Conservation (phyloP, 2,329 filamentous ascomycete genomes). For the Colletotrichum melonis region DNA sequence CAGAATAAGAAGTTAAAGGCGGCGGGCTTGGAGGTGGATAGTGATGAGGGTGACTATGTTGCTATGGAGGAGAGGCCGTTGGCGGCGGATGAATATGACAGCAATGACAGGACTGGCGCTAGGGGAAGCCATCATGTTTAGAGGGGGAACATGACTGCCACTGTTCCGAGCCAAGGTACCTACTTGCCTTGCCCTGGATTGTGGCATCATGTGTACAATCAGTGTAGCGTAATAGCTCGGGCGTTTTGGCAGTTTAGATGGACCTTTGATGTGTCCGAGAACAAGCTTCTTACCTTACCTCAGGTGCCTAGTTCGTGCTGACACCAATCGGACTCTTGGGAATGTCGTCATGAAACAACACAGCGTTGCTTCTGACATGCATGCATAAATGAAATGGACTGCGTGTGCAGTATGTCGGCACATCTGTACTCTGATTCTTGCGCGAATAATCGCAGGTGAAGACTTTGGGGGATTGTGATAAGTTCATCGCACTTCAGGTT, state of each 20-base stretch:
- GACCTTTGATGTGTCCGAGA: constrained; percentile 1
- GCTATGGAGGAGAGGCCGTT: background rate
- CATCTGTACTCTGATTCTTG: background rate
- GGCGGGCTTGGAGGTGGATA: background rate
- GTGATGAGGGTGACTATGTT: background rate
- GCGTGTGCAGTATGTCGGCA: background rate
- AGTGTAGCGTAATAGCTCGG: constrained; percentile 7
- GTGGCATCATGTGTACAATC: background rate
- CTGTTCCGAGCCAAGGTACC: background rate
- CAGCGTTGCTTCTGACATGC: background rate
- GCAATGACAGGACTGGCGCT: constrained; percentile 1
- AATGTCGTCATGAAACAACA: background rate
- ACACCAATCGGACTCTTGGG: background rate
- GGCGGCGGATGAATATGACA: constrained; percentile 5
- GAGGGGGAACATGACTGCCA: background rate
- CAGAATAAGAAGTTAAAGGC: background rate
- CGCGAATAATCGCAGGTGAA: background rate
- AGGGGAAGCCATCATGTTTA: background rate
- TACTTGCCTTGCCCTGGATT: background rate
- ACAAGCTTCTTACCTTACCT: background rate
- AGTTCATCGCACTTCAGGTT: background rate
- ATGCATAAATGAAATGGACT: background rate
- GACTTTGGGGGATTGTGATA: background rate
- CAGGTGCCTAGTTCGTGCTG: background rate
- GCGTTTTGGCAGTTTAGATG: constrained; percentile 5